Conservation (phyloP, 441 rosid species). For the Bocquillonia castaneifolia region DNA sequence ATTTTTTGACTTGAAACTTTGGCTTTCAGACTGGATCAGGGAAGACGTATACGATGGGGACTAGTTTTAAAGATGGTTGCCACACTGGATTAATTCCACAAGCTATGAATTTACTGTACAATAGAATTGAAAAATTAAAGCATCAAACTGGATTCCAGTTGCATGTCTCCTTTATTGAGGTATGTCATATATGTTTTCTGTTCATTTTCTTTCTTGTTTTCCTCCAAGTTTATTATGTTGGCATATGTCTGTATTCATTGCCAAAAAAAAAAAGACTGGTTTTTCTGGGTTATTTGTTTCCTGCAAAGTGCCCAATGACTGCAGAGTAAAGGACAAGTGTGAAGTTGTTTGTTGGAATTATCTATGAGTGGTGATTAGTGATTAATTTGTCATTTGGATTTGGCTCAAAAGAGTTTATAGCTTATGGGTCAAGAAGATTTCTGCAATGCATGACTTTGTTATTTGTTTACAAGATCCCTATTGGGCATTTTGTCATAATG, state of each 20-base stretch:
- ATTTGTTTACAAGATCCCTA: background rate
- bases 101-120: conserved; percentile 77
- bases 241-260: background rate
- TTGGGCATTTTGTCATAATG: background rate
- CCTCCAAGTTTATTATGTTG: background rate
- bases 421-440: background rate
- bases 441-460: background rate
- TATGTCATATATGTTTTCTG: too few species aligned
- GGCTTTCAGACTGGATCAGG: conserved; percentile 90
- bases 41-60: conserved; percentile 98
- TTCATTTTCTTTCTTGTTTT: background rate
- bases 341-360: conserved; percentile 3
- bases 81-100: conserved; percentile 77
- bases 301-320: background rate
- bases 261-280: background rate
- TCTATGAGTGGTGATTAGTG: background rate
- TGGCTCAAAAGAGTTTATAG: background rate
- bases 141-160: conserved; percentile 74
- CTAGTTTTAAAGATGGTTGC: conserved; percentile 71
- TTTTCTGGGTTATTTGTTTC: conserved; percentile 8
- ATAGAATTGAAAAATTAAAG: conserved; percentile 67
- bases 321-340: background rate
- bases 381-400: background rate
- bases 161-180: conserved; percentile 96
- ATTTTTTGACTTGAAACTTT: too few species aligned